These are phyloP conservation scores for Boechera retrofracta DNA, from an alignment of 345 rosid species.

Conservation along the genomic window DNA sequence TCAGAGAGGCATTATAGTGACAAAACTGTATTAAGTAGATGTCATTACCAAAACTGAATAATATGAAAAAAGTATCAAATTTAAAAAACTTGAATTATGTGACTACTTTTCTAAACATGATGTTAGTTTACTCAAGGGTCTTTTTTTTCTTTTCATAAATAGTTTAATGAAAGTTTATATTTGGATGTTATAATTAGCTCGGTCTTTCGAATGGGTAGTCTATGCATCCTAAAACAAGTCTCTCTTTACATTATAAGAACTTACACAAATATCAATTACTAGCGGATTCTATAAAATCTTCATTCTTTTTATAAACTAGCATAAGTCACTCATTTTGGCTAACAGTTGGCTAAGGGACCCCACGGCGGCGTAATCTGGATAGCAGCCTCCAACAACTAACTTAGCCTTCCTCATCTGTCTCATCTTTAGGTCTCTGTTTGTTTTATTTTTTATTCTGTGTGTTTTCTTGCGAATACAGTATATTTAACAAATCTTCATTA, in stretches of 20 bases:
- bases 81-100: no score
- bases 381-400: slow-evolving; percentile 49
- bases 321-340: neutral
- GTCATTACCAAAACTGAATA: neutral
- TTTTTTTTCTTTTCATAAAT: no score
- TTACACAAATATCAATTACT: neutral
- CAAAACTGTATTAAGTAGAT: neutral
- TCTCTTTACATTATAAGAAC: neutral
- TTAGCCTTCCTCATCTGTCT: slow-evolving; percentile 43
- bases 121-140: no score
- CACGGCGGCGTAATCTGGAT: slow-evolving; percentile 44
- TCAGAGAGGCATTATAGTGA: neutral
- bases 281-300: slow-evolving; percentile 1
- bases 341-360: slow-evolving; percentile 36
- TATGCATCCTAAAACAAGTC: neutral
- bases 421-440: slow-evolving; percentile 26
- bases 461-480: slow-evolving; percentile 11
- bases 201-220: no score
- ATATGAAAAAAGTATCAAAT: no score
- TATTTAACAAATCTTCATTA: slow-evolving; percentile 17
- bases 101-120: no score
- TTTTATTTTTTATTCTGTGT: neutral
- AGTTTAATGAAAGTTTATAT: no score
- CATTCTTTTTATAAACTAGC: neutral
- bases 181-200: no score